A percentile compares a stretch with the other conserved stretches of the same genome.
Conservation (phyloP, 225 moss, liverwort and hornwort genomes). For the Takakia lepidozioides region DNA sequence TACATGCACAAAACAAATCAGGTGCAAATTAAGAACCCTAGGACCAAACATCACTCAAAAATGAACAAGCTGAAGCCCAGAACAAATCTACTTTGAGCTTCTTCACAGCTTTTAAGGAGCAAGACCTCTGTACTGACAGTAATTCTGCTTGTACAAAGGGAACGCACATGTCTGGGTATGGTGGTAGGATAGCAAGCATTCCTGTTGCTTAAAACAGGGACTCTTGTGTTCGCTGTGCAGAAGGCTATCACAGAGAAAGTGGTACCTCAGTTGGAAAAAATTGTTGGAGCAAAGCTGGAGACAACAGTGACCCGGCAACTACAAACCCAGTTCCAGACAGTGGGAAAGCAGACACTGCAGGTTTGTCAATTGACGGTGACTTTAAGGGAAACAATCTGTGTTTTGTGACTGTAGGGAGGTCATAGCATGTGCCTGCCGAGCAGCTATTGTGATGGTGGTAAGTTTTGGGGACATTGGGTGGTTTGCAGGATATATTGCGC, state of each 20-base stretch:
- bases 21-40: too few relatives aligned
- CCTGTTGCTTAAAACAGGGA: too few relatives aligned
- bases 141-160: too few relatives aligned
- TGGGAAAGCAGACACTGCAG: conserved; percentile 85
- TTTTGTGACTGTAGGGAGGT: not conserved
- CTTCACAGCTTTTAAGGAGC: too few relatives aligned
- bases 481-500: conserved; percentile 71
- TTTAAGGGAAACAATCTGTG: not conserved
- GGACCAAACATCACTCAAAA: too few relatives aligned
- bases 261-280: conserved; percentile 75
- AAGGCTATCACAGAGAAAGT: conserved; percentile 89
- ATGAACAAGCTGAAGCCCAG: too few relatives aligned
- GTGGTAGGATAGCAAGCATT: too few relatives aligned
- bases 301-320: conserved; percentile 65
- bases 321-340: conserved; percentile 72
- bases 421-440: conserved; percentile 1
- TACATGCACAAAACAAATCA: too few relatives aligned
- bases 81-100: too few relatives aligned
- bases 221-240: conserved; percentile 47
- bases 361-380: conserved; percentile 24
- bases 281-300: conserved; percentile 65
- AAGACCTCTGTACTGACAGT: too few relatives aligned
- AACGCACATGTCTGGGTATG: too few relatives aligned
- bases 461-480: not conserved
- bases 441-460: not conserved